phyloP scores from a whole-genome alignment of 805 yeast genomes.

The Kregervanrija fluxuum region DNA sequence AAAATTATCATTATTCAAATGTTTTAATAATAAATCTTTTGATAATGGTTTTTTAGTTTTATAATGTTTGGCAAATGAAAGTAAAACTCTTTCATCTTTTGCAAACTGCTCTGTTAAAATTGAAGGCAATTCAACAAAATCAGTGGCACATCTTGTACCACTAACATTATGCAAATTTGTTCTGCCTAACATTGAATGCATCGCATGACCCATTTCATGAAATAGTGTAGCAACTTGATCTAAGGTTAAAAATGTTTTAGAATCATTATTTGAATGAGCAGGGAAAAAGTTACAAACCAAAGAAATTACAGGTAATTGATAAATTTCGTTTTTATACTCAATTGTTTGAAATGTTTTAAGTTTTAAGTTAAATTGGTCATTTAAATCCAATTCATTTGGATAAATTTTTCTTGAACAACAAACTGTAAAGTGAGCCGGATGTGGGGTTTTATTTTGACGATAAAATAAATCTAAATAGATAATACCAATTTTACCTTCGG shows the following conservation, averaged over 20 bases:
- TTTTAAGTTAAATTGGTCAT: slow-evolving; percentile 30
- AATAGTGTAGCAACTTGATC: slow-evolving; percentile 88
- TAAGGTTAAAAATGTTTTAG: slow-evolving; percentile 54
- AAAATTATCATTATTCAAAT: slow-evolving; percentile 43
- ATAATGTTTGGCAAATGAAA: slow-evolving; percentile 65
- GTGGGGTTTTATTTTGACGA: slow-evolving; percentile 64
- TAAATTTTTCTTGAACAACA: slow-evolving; percentile 85
- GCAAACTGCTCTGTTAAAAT: slow-evolving; percentile 95
- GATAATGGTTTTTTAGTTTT: slow-evolving; percentile 59
- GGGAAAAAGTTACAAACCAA: slow-evolving; percentile 74
- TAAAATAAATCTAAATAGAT: slow-evolving; percentile 85
- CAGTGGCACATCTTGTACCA: slow-evolving; percentile 94
- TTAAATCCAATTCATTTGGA: slow-evolving; percentile 39
- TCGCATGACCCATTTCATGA: slow-evolving; percentile 99
- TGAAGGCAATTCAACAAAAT: slow-evolving; percentile 94
- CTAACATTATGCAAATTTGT: slow-evolving; percentile 85
- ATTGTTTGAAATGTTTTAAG: slow-evolving; percentile 25
- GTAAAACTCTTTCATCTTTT: slow-evolving; percentile 67
- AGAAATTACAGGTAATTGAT: slow-evolving; percentile 86
- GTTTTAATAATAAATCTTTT: slow-evolving; percentile 35
- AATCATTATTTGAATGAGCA: slow-evolving; percentile 21
- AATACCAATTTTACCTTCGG: slow-evolving; percentile 62
- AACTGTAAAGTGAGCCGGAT: slow-evolving; percentile 94
- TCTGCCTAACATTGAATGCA: slow-evolving; percentile 94
- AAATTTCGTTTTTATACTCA: slow-evolving; percentile 39